Conservation (phyloP, 2,329 filamentous ascomycete species). For the Fusarium caatingaense region DNA sequence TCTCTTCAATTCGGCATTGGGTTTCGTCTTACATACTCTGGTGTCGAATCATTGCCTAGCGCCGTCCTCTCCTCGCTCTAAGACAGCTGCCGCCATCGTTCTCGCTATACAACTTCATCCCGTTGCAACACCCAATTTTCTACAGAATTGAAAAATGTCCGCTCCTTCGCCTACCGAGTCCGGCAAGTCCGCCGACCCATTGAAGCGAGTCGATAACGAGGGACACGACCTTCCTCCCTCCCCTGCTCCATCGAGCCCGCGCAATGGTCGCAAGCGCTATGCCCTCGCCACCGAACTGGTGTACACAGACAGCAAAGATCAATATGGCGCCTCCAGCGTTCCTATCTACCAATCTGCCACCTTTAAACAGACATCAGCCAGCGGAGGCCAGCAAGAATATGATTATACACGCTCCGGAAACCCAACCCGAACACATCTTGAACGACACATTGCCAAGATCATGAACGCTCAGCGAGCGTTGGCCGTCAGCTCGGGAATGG, state of each 20-base stretch:
- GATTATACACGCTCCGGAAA: constrained; percentile 99
- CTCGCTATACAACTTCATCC: background rate
- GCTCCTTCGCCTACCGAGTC: constrained; percentile 42
- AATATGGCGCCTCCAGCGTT: constrained; percentile 95
- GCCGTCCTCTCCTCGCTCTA: constrained; percentile 1
- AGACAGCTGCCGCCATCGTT: constrained; percentile 10
- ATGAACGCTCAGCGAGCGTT: constrained; percentile 94
- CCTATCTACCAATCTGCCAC: constrained; percentile 99
- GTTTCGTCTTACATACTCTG: background rate
- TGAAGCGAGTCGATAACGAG: constrained; percentile 78
- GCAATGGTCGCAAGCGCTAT: constrained; percentile 83
- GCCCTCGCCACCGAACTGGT: constrained; percentile 96
- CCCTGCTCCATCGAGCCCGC: constrained; percentile 90
- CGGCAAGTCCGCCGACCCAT: constrained; percentile 53
- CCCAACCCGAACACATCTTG: constrained; percentile 93
- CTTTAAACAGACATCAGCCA: constrained; percentile 90
- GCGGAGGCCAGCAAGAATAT: constrained; percentile 85
- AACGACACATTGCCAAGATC: constrained; percentile 97
- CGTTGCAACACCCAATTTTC: background rate
- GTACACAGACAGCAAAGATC: constrained; percentile 94
- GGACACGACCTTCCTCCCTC: constrained; percentile 90
- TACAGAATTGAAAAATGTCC: constrained; percentile 34
- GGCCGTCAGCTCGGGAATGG: constrained; percentile 97
- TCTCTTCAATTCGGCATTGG: constrained; percentile 2
- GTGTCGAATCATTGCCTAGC: constrained; percentile 1